Evolutionary conservation across 257 asterid species (phyloP).

Genomic region (Solanum chmielewskii): DNA sequence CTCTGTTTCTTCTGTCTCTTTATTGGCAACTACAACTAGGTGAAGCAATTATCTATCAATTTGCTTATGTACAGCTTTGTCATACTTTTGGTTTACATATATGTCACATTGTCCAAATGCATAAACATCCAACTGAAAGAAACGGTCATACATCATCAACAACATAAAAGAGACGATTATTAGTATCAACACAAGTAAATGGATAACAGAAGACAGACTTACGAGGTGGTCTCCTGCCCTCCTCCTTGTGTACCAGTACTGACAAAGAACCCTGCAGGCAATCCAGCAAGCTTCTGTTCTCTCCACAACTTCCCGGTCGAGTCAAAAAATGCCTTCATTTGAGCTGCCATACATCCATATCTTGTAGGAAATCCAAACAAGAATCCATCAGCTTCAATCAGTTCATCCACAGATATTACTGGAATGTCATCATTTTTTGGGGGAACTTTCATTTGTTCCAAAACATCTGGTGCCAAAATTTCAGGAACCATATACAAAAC

Average conservation of each 20-base stretch:
- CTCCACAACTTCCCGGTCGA: conserved; percentile 84
- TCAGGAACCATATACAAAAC: conserved; percentile 73
- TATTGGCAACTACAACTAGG: background rate
- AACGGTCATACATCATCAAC: background rate
- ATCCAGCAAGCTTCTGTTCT: conserved; percentile 84
- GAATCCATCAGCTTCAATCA: conserved; percentile 70
- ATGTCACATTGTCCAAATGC: background rate
- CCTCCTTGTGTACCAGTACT: conserved; percentile 99
- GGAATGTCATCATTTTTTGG: conserved; percentile 25
- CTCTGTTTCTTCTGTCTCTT: background rate
- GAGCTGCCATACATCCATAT: conserved; percentile 93
- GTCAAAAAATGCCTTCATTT: conserved; percentile 95
- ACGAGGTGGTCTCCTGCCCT: conserved; percentile 99
- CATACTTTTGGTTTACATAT: background rate
- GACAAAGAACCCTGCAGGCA: conserved; percentile 93
- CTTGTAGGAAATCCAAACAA: conserved; percentile 92
- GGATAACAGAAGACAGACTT: conserved; percentile 14
- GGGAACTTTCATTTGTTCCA: conserved; percentile 42
- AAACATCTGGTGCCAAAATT: conserved; percentile 52
- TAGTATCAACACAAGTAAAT: background rate
- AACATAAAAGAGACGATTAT: background rate
- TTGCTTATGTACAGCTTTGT: background rate
- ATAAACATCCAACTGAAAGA: background rate
- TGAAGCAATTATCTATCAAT: background rate
- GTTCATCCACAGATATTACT: conserved; percentile 17